Conservation (phyloP, 208 protist species). For the Leishmania aethiopica region DNA sequence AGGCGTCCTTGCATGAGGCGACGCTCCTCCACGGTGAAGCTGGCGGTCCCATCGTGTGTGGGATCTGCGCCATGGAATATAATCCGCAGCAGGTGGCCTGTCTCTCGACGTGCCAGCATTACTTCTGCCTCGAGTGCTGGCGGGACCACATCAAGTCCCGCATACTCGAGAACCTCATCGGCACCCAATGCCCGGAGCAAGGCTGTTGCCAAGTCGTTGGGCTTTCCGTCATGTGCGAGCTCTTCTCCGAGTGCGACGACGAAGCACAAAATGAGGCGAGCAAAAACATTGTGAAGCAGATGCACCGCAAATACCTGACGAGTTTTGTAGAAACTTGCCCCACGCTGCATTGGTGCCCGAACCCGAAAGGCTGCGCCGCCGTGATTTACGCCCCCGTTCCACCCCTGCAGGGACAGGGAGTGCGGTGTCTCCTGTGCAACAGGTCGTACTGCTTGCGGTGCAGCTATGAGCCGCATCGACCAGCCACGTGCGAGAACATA, state of each 20-base stretch:
- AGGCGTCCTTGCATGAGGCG: background rate
- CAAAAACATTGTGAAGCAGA: constrained; percentile 1
- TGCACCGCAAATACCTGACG: constrained; percentile 32
- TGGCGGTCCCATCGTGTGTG: background rate
- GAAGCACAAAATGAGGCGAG: background rate
- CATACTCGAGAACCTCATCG: constrained; percentile 23
- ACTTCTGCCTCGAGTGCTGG: constrained; percentile 46
- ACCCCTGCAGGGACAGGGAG: constrained; percentile 35
- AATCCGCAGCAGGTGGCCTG: constrained; percentile 11
- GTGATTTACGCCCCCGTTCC: constrained; percentile 46
- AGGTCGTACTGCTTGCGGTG: constrained; percentile 64
- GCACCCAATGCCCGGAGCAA: constrained; percentile 22
- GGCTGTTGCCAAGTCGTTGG: constrained; percentile 34
- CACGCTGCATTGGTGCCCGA: constrained; percentile 79
- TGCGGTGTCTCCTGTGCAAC: constrained; percentile 58
- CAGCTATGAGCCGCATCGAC: constrained; percentile 35
- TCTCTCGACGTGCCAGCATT: constrained; percentile 41
- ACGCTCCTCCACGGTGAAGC: background rate
- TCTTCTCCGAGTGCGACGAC: constrained; percentile 12
- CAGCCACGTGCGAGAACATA: constrained; percentile 57
- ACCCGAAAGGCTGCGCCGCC: constrained; percentile 50
- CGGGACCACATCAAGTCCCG: constrained; percentile 28
- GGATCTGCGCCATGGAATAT: constrained; percentile 27
- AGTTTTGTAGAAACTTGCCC: constrained; percentile 24
- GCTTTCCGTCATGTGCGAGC: constrained; percentile 16